Evolutionary conservation across 768 basidiomycete genomes (phyloP), one percentile per base, ranked within the genome.

Genomic region (Agrocybe chaxingu): DNA sequence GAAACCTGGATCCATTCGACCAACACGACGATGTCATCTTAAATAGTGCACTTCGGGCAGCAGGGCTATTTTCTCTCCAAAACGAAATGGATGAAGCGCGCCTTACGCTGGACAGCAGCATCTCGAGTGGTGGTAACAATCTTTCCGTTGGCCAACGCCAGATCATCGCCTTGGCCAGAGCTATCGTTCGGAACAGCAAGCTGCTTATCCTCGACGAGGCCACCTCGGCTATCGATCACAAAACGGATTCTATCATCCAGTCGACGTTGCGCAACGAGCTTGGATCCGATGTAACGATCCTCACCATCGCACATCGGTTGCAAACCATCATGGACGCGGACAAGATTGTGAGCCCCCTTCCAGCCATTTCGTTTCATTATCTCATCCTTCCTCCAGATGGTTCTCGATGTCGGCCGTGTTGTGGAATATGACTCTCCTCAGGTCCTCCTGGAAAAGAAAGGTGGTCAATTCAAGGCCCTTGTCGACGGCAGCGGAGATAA

Each of bases 81-180:
- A 60, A 57, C 18, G 69, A 70, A 59, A 66, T 77, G 66, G 51
- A 77, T 68, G 62, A 81, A 79, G 54, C 77, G 66, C 45, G 71
- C 69, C 62, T 79, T 37, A 72, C 70, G 11, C 63, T 82, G 19
- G 78, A 81, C 36, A 76, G 66, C 19, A 51, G 60, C 9, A 69
- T 81, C 38, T 58, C 72, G 12, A 70, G 70, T 6, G 86, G 86
- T 7, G 89, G 89, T 6, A 65, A 74, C 13, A 91, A 90, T 62
- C 79, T 91, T 55, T 87, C 85, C 1, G 82, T 87, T 40, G 89
- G 89, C 13, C 87, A 91, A 59, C 66, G 87, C 10, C 89, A 92
- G 58, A 76, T 87, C 39, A 75, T 87, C 45, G 82, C 84, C 7
- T 71, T 87, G 57, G 84, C 84, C 5, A 72, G 84, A 33, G 84